phyloP scores from a whole-genome alignment of 192 early-diverging fungal species.

The Coemansia sp. region DNA sequence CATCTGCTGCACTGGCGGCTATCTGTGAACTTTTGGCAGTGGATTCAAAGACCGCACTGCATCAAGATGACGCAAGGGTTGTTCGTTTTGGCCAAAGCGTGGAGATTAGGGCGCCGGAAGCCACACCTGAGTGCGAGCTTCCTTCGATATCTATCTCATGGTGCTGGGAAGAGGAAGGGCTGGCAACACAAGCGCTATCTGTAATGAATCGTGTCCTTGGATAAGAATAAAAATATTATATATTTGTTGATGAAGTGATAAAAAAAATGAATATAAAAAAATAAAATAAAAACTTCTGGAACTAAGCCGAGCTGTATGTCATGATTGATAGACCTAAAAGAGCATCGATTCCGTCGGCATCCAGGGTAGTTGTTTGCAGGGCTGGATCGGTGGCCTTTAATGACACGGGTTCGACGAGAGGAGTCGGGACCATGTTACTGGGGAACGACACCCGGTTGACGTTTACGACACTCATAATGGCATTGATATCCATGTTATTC shows the following conservation, averaged over 20 bases:
- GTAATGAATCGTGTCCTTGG: constrained; percentile 54
- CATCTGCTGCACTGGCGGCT: constrained; percentile 15
- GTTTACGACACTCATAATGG: constrained; percentile 25
- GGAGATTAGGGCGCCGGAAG: constrained; percentile 11
- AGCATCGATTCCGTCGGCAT: constrained; percentile 37
- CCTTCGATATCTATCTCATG: constrained; percentile 57
- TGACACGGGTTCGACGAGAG: constrained; percentile 6
- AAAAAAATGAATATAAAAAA: background rate
- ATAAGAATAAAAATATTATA: constrained; percentile 6
- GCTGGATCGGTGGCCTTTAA: constrained; percentile 5
- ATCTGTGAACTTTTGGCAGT: constrained; percentile 28
- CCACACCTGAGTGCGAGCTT: constrained; percentile 11
- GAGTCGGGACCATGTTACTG: constrained; percentile 8
- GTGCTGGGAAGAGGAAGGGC: constrained; percentile 67
- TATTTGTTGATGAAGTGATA: background rate
- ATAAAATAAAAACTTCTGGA: background rate
- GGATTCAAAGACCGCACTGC: constrained; percentile 14
- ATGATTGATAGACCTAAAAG: constrained; percentile 35
- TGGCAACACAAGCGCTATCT: constrained; percentile 62
- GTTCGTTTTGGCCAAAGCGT: constrained; percentile 21
- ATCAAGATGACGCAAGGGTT: background rate
- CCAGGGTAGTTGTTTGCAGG: constrained; percentile 44
- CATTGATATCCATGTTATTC: constrained; percentile 18
- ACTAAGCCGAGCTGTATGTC: constrained; percentile 18
- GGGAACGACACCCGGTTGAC: constrained; percentile 29